Base-by-base conservation (phyloP, 2,329 filamentous ascomycete species). In the Domatiomyces globalis region DNA sequence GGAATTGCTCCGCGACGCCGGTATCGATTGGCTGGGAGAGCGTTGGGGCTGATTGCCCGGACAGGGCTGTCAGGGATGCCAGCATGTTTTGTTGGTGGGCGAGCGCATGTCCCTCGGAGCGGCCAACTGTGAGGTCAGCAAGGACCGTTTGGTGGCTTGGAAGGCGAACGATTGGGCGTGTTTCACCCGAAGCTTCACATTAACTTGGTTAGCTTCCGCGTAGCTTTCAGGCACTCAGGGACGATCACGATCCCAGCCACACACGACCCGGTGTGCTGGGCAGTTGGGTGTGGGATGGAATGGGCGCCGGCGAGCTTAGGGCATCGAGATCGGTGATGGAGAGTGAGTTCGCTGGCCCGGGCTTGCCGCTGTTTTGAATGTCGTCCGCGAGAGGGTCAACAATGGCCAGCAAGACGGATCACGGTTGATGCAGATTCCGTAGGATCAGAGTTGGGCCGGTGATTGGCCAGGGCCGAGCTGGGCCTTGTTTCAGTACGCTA, bases 1-100 rank as follows among this genome's bases (percentile, higher is more conserved):
- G 56, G 43, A 53, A 52, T 49, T 27, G 49, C 50, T 51, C 49
- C 33, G 33, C 33, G 33, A 15, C 33, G 10, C 33, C 15, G 33
- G 8, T 39, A 39, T 39, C 33, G 33, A 39, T 39, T 39, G 33
- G 33, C 33, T 39, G 33, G 10, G 15, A 5, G 12, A 10, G 4
- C 10, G 33, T 39, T 39, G 33, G 33, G 33, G 33, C 33, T 39
- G 33, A 39, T 39, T 39, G 33, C 33, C 12, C 12, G 12, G 10
- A 39, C 33, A 39, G 33, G 33, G 33, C 15, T 15, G 33, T 39
- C 33, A 39, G 33, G 12, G 12, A 10, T 39, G 33, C 33, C 15
- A 10, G 12, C 33, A 39, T 39, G 10, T 4, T 15, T 4, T 10
- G n/a, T 39, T 39, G 33, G 33, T 39, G 9, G 33, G 33, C 15